A percentile compares a stretch with the other conserved stretches of the same genome.
These are phyloP conservation scores for Crithidia brevicula DNA, from an alignment of 208 protist species.

Conservation along the genomic window DNA sequence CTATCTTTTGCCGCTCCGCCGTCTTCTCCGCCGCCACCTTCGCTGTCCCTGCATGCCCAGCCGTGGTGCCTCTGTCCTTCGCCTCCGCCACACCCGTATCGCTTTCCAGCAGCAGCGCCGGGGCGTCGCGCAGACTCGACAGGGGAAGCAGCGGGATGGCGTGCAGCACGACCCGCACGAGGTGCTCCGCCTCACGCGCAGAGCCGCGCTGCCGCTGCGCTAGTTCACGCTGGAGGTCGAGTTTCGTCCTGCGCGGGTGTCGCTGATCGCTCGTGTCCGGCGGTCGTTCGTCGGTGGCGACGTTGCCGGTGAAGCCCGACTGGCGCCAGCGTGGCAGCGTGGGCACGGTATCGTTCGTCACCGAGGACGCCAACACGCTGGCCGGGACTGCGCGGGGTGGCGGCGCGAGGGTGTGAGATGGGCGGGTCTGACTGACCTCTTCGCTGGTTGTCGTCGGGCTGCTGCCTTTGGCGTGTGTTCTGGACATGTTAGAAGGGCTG, in stretches of 20 bases:
- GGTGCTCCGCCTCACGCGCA: constrained; percentile 1
- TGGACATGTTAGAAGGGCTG: not conserved
- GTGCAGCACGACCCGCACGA: constrained; percentile 3
- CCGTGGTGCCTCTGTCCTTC: no score
- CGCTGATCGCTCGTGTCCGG: not conserved
- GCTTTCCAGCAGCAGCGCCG: not conserved
- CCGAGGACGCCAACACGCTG: not conserved
- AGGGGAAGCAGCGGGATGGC: constrained; percentile 14
- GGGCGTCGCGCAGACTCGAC: constrained; percentile 1
- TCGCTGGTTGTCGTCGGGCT: not conserved
- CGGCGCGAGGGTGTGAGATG: not conserved
- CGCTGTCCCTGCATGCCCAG: not conserved
- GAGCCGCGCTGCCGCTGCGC: not conserved
- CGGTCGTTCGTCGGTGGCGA: not conserved
- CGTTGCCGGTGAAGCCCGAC: constrained; percentile 1
- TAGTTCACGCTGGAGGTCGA: no score
- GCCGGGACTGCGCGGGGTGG: not conserved
- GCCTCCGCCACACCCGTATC: no score
- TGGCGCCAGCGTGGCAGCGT: constrained; percentile 12
- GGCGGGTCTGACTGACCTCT: not conserved
- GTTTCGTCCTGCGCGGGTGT: not conserved
- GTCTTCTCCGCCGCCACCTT: not conserved
- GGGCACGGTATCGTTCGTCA: not conserved
- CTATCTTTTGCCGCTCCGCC: not conserved
- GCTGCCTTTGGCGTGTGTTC: not conserved